These are phyloP conservation scores for Lentinula novae-zelandiae DNA, from an alignment of 1,284 basidiomycete species.

Conservation along the genomic window DNA sequence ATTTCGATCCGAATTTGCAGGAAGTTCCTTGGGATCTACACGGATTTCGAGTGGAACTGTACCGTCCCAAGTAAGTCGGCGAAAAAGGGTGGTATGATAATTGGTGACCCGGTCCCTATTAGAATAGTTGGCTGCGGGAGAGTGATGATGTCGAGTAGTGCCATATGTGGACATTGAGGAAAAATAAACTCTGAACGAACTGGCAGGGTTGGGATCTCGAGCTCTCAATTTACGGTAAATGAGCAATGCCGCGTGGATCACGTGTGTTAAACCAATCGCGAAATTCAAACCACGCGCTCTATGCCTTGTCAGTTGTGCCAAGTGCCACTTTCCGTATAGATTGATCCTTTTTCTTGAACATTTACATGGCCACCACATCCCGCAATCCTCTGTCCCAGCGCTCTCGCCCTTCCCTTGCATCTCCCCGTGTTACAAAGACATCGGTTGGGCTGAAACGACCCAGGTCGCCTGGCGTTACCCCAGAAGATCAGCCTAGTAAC, in stretches of 20 bases:
- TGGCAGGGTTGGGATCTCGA: neutral
- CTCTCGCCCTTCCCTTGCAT: conserved; percentile 28
- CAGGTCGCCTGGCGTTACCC: conserved; percentile 54
- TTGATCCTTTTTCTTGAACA: neutral
- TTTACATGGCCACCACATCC: conserved; percentile 22
- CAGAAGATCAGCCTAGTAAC: conserved; percentile 29
- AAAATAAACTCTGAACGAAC: neutral
- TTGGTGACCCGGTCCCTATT: conserved; percentile 48
- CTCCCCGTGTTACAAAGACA: conserved; percentile 23
- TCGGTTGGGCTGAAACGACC: conserved; percentile 45
- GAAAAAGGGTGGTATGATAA: conserved; percentile 69
- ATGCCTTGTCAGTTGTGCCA: neutral
- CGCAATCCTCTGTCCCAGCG: conserved; percentile 27
- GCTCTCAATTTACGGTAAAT: neutral
- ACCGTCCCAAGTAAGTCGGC: conserved; percentile 81
- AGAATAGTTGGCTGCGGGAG: conserved; percentile 43
- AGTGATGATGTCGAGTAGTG: conserved; percentile 49
- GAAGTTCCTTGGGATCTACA: conserved; percentile 81
- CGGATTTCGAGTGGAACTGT: conserved; percentile 82
- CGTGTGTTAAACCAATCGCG: conserved; percentile 24
- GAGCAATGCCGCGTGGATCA: neutral
- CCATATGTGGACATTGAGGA: conserved; percentile 57
- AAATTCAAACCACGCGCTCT: conserved; percentile 18
- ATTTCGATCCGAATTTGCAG: conserved; percentile 81
- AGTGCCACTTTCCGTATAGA: neutral